Percentiles rank a stretch among this genome's conserved stretches.
Conservation (phyloP, 805 yeast genomes). For the Torulaspora quercuum region DNA sequence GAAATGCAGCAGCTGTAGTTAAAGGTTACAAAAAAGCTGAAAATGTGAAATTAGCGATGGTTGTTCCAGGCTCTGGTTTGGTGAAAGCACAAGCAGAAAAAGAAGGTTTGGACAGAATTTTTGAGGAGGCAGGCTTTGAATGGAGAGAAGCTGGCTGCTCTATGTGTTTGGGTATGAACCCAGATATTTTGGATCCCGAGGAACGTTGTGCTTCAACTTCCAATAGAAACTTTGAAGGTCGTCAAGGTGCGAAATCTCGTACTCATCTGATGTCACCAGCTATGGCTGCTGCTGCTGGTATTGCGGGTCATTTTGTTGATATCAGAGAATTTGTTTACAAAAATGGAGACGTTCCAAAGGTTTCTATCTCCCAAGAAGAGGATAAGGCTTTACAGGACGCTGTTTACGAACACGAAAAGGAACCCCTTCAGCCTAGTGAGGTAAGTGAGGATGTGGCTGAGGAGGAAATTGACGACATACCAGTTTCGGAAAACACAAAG, state of each 20-base stretch:
- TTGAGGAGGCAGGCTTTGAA: constrained; percentile 88
- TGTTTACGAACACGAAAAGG: constrained; percentile 68
- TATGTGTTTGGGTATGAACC: constrained; percentile 99
- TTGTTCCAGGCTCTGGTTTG: constrained; percentile 97
- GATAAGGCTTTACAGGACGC: constrained; percentile 63
- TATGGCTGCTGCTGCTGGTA: constrained; percentile 99
- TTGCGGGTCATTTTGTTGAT: constrained; percentile 85
- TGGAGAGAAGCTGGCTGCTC: constrained; percentile 99
- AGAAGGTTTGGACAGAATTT: constrained; percentile 91
- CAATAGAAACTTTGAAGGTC: constrained; percentile 97
- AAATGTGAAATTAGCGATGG: constrained; percentile 75
- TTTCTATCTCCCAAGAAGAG: constrained; percentile 43
- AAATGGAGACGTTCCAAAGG: constrained; percentile 56
- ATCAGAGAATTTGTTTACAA: constrained; percentile 75
- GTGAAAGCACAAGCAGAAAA: constrained; percentile 90
- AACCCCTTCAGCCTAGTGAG: constrained; percentile 53
- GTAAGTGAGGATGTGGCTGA: constrained; percentile 46
- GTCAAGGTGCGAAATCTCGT: constrained; percentile 95
- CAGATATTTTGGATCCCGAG: constrained; percentile 89
- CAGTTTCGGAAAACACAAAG: constrained; percentile 44
- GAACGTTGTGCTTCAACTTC: constrained; percentile 99
- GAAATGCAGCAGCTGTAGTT: constrained; percentile 92
- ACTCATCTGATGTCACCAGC: constrained; percentile 98
- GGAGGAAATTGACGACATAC: constrained; percentile 63
- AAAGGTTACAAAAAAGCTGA: constrained; percentile 85